A percentile compares a stretch with the other conserved stretches of the same genome.
Conservation (phyloP, 192 early-diverging fungal genomes). For the Backusella circina region DNA sequence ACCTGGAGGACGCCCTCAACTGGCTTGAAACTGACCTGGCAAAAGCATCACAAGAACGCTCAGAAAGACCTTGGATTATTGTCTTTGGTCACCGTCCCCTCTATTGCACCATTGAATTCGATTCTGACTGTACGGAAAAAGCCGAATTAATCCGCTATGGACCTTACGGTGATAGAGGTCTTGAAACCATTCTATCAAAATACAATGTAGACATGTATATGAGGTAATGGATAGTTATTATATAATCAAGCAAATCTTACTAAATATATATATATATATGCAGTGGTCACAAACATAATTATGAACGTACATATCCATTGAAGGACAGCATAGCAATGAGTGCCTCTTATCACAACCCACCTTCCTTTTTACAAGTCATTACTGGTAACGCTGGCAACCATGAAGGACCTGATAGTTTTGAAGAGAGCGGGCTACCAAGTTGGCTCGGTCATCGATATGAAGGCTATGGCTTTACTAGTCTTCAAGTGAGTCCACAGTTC, state of each 20-base stretch:
- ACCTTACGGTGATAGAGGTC: neutral
- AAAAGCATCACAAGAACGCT: constrained; percentile 9
- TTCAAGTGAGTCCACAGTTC: neutral
- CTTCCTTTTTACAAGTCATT: constrained; percentile 16
- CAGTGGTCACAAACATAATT: constrained; percentile 25
- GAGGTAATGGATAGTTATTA: neutral
- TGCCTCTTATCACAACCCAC: constrained; percentile 19
- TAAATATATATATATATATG: neutral
- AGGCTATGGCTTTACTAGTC: constrained; percentile 15
- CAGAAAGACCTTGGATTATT: constrained; percentile 22
- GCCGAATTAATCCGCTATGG: constrained; percentile 2
- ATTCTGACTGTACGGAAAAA: constrained; percentile 3
- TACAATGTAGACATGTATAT: constrained; percentile 20
- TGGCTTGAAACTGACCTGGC: constrained; percentile 22
- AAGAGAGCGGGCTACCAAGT: neutral
- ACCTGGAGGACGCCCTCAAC: constrained; percentile 9
- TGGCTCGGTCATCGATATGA: constrained; percentile 17
- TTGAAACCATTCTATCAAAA: constrained; percentile 9
- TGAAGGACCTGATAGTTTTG: constrained; percentile 10
- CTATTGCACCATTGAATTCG: constrained; percentile 10
- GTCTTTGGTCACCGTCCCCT: constrained; percentile 19
- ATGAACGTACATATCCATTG: constrained; percentile 25
- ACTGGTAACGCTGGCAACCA: constrained; percentile 21
- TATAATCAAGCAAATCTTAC: neutral
- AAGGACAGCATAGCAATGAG: neutral